Evolutionary conservation across 192 early-diverging fungal genomes (phyloP).

Genomic region (Mortierella hygrophila): DNA sequence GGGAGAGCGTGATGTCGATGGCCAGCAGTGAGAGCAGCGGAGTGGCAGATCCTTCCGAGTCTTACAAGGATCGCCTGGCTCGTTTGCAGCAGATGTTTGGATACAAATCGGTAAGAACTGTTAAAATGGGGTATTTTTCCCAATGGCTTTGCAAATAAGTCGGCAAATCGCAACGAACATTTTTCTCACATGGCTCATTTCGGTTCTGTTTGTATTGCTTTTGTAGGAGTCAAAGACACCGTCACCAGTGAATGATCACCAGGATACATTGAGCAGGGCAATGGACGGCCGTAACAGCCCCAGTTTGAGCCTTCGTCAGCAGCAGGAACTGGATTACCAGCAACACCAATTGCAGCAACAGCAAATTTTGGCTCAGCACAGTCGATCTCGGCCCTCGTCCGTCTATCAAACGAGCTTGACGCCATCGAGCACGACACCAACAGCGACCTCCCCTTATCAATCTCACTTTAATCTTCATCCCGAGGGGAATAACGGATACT

Average conservation of each 20-base stretch:
- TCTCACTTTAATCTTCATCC: conserved; percentile 20
- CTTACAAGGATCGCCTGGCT: conserved; percentile 67
- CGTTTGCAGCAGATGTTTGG: conserved; percentile 74
- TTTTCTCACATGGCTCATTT: not conserved
- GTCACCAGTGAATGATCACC: conserved; percentile 38
- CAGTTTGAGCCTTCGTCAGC: conserved; percentile 25
- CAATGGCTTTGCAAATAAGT: not conserved
- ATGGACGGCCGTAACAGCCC: conserved; percentile 44
- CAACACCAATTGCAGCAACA: conserved; percentile 56
- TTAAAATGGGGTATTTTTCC: not conserved
- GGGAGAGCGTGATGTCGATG: conserved; percentile 37
- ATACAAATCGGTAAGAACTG: conserved; percentile 40
- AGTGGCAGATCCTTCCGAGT: conserved; percentile 33
- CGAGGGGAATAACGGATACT: conserved; percentile 13
- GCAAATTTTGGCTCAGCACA: conserved; percentile 51
- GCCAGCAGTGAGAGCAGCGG: conserved; percentile 13
- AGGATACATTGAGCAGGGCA: conserved; percentile 10
- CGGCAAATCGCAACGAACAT: not conserved
- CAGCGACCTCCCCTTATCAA: conserved; percentile 24
- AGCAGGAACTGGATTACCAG: conserved; percentile 45
- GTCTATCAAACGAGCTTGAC: conserved; percentile 25
- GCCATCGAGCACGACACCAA: not conserved
- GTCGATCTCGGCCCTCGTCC: conserved; percentile 39
- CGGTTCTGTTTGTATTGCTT: not conserved
- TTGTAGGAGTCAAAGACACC: conserved; percentile 41